Percentiles rank a stretch among this genome's conserved stretches.
Evolutionary conservation across 306 rosid genomes (phyloP).

Genomic region (Castanea sativa): DNA sequence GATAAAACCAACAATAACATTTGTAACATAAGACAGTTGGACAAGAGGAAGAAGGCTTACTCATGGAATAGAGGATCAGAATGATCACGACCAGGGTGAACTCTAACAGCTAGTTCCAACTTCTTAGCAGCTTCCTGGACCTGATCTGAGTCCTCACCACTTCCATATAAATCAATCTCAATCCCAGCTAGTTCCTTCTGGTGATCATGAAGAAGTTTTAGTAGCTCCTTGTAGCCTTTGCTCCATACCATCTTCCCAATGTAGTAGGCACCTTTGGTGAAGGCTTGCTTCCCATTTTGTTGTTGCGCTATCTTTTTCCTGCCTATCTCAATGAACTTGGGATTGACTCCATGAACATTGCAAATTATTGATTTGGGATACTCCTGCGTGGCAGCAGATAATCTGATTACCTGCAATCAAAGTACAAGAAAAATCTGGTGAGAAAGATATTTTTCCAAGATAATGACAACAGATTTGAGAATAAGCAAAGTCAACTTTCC

Average conservation of each 20-base stretch:
- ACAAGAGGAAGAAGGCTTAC: conserved; percentile 44
- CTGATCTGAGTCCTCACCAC: conserved; percentile 84
- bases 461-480: conserved; percentile 2
- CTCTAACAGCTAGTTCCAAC: conserved; percentile 60
- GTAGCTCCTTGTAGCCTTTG: conserved; percentile 94
- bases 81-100: conserved; percentile 85
- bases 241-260: conserved; percentile 98
- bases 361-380: conserved; percentile 68
- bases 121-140: conserved; percentile 62
- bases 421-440: conserved; percentile 25
- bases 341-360: conserved; percentile 98
- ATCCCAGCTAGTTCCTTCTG: conserved; percentile 66
- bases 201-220: conserved; percentile 59
- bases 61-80: conserved; percentile 80
- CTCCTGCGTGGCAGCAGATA: conserved; percentile 96
- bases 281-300: conserved; percentile 52
- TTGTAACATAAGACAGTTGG: neutral
- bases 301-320: conserved; percentile 67
- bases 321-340: conserved; percentile 83
- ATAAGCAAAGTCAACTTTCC: neutral
- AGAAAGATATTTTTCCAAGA: conserved; percentile 10
- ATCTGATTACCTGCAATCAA: conserved; percentile 76
- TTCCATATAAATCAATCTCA: conserved; percentile 89
- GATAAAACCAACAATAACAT: conserved; percentile 7
- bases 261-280: conserved; percentile 82